Percentiles rank a stretch among this genome's conserved stretches.
Conservation (phyloP, 345 rosid species). For the Camelina neglecta region DNA sequence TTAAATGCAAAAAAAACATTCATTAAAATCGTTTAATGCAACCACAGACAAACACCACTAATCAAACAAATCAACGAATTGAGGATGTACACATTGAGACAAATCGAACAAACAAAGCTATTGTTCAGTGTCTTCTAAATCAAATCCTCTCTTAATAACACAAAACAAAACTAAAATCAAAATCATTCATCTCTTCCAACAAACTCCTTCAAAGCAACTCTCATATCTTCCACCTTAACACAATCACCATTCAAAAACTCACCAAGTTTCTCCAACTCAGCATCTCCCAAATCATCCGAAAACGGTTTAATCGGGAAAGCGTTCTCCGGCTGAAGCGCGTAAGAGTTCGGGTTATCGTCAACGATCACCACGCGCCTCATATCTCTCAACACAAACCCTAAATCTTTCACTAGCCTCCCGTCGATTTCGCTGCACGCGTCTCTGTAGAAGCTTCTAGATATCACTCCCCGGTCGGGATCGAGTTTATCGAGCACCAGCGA, state of each 20-base stretch:
- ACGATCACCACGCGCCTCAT: conserved; percentile 66
- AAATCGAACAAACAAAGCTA: conserved; percentile 35
- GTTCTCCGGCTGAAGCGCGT: conserved; percentile 74
- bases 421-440: conserved; percentile 71
- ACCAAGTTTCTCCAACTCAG: conserved; percentile 59
- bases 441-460: conserved; percentile 71
- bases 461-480: conserved; percentile 56
- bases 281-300: conserved; percentile 56
- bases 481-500: conserved; percentile 69
- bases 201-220: conserved; percentile 68
- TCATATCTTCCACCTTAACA: conserved; percentile 64
- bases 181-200: conserved; percentile 33
- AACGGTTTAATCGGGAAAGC: conserved; percentile 79
- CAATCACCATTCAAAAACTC: conserved; percentile 59
- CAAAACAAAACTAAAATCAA: not conserved
- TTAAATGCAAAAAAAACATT: not conserved
- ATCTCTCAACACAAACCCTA: conserved; percentile 71
- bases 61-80: conserved; percentile 27
- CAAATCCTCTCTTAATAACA: conserved; percentile 31
- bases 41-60: not conserved
- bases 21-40: not conserved
- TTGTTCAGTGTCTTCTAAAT: conserved; percentile 35
- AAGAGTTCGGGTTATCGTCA: conserved; percentile 85
- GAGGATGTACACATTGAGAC: conserved; percentile 21
- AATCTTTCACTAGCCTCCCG: conserved; percentile 80